These are phyloP conservation scores for Kodamaea leandrae DNA, from an alignment of 805 yeast species.

Conservation along the genomic window DNA sequence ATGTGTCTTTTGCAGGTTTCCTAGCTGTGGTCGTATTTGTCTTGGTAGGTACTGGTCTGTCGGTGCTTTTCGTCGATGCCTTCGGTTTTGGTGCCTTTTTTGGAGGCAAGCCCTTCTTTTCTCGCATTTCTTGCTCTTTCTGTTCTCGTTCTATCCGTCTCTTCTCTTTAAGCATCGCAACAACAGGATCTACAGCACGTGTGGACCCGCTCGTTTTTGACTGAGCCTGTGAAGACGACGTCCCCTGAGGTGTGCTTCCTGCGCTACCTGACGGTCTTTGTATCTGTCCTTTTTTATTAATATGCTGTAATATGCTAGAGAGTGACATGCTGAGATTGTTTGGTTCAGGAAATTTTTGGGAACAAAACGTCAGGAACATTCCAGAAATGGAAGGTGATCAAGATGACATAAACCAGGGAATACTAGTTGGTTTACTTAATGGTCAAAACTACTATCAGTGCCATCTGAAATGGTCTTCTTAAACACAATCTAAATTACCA, in stretches of 20 bases:
- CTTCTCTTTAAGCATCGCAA: conserved; percentile 63
- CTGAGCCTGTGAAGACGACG: neutral
- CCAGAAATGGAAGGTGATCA: no score
- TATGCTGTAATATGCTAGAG: conserved; percentile 29
- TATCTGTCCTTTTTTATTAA: conserved; percentile 31
- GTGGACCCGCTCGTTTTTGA: conserved; percentile 16
- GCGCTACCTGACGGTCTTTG: conserved; percentile 7
- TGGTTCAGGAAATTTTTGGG: no score
- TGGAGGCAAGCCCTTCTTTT: conserved; percentile 33
- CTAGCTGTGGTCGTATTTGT: no score
- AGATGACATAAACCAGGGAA: no score
- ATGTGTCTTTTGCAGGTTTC: conserved; percentile 4
- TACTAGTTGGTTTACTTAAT: no score
- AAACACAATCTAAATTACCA: no score
- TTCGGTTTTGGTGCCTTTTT: conserved; percentile 15
- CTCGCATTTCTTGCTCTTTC: conserved; percentile 32
- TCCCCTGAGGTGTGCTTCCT: neutral
- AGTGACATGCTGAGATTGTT: conserved; percentile 27
- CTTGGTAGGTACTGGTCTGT: conserved; percentile 11
- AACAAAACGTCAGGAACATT: no score
- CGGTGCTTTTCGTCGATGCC: conserved; percentile 3
- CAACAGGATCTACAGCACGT: conserved; percentile 61
- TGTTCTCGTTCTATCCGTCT: conserved; percentile 54
- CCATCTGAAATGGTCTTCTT: no score
- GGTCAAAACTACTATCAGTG: no score